Base-by-base conservation (phyloP, 176 grass and related monocot genomes). In the Stipa capillata region DNA sequence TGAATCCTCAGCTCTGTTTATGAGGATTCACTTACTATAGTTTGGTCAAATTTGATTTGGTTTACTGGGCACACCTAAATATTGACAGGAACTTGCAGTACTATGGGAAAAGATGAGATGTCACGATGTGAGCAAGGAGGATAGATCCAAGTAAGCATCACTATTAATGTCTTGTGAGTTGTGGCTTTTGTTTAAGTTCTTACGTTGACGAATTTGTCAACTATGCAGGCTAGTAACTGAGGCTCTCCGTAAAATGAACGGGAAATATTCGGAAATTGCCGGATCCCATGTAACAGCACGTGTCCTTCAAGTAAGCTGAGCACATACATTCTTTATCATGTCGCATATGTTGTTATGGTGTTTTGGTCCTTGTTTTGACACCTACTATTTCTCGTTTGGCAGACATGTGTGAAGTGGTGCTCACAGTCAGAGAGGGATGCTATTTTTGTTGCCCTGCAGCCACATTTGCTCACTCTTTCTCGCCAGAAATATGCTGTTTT, bases 21-120 rank as follows among this genome's bases (percentile, higher is more conserved):
- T 20, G 43, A 25, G 28, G 33, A 10, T 71, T 60, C 60, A 32
- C 3, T 3, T 4, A 13, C 13, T 53, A n/a, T 21, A 17, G 55
- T 4, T 31, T 69, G 44, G n/a, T 4, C 39, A 37, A 48, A 1
- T 65, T 2, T 17, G 4, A 67, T 18, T 3, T 53, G 2, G 20
- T 21, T 49, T 74, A 67, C n/a, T 52, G 35, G 15, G 12, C 21
- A 16, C 35, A 6, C 45, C 12, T 75, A 41, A 28, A 80, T 84
- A 4, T 77, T 31, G 21, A 31, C 85, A 99, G 96, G 96, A 99
- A 34, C 90, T 93, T 37, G 78, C 92, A 13, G 76, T 87, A 13
- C 81, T 99, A 20, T 99, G 96, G 92, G 96, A 99, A 84, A 99
- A 99, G 83, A 95, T 99, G 90, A 83, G 96, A 85, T 79, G 86